Conservation (phyloP, 192 early-diverging fungal species). For the Helicostylum pulchrum region DNA sequence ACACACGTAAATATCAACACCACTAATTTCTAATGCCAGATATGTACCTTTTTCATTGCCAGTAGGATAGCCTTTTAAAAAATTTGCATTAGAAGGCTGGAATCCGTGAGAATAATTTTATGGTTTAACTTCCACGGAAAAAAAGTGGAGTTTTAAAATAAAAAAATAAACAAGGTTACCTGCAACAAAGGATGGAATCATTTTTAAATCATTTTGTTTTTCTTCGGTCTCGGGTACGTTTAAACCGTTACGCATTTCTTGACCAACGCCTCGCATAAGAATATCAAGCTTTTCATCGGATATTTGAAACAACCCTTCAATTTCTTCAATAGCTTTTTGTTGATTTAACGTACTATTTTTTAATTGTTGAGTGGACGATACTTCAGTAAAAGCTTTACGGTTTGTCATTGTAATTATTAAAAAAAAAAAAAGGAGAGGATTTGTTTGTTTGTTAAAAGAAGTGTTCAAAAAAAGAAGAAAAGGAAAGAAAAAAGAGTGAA, state of each 20-base stretch:
- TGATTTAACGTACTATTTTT: not conserved
- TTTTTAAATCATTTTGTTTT: constrained; percentile 45
- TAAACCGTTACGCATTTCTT: constrained; percentile 52
- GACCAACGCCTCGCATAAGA: constrained; percentile 45
- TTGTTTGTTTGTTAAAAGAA: too few relatives aligned
- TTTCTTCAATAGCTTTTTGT: constrained; percentile 4
- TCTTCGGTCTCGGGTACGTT: constrained; percentile 28
- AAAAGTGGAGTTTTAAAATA: too few relatives aligned
- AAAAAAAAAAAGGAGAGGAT: too few relatives aligned
- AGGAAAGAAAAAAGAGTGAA: too few relatives aligned
- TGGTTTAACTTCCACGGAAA: too few relatives aligned
- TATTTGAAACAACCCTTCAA: constrained; percentile 8
- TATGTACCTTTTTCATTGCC: constrained; percentile 84
- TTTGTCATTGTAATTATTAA: too few relatives aligned
- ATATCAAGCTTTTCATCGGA: constrained; percentile 12
- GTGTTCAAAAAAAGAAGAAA: too few relatives aligned
- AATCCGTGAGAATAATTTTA: not conserved
- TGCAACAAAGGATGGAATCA: constrained; percentile 89
- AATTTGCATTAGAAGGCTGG: constrained; percentile 51
- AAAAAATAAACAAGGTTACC: constrained; percentile 32
- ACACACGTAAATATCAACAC: constrained; percentile 90
- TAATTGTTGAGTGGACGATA: too few relatives aligned
- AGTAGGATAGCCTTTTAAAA: constrained; percentile 59
- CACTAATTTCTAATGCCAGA: constrained; percentile 90
- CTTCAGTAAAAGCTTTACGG: too few relatives aligned